Evolutionary conservation across 371 early-diverging fungal species (phyloP).

Genomic region (Actinomortierella wolfii): DNA sequence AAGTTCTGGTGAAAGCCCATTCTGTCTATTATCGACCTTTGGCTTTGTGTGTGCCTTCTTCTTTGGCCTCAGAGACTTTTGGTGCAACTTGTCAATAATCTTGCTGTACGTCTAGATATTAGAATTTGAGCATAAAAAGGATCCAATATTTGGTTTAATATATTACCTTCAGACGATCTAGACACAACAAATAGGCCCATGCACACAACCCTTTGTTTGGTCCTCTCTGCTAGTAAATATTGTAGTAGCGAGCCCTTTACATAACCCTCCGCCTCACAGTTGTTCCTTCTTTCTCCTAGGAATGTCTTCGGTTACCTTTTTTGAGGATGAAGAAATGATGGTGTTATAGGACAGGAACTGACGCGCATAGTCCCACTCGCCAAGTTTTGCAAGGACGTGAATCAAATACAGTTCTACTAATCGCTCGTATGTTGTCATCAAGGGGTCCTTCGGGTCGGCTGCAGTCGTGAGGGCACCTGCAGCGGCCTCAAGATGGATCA

Average conservation of each 20-base stretch:
- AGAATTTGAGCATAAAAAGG: neutral
- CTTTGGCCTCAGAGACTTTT: slow-evolving; percentile 35
- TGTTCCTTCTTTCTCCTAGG: neutral
- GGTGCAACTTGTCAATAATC: slow-evolving; percentile 28
- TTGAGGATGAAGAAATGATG: slow-evolving; percentile 35
- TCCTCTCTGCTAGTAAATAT: too few species aligned
- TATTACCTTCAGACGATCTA: too few species aligned
- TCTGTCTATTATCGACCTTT: too few species aligned
- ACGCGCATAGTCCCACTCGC: slow-evolving; percentile 47
- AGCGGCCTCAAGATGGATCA: slow-evolving; percentile 42
- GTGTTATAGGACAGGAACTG: slow-evolving; percentile 52
- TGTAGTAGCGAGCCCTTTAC: too few species aligned
- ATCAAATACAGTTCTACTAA: slow-evolving; percentile 55
- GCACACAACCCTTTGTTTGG: too few species aligned
- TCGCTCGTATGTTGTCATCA: slow-evolving; percentile 52
- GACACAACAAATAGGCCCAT: too few species aligned
- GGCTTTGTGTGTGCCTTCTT: slow-evolving; percentile 4
- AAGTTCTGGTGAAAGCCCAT: too few species aligned
- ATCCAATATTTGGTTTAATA: too few species aligned
- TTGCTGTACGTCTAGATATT: slow-evolving; percentile 28
- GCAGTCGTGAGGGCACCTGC: slow-evolving; percentile 21
- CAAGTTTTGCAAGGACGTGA: slow-evolving; percentile 51
- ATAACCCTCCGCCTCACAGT: neutral
- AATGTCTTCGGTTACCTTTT: slow-evolving; percentile 50
- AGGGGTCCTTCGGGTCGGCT: slow-evolving; percentile 25